Evolutionary conservation across 208 protist species (phyloP), one percentile per base, ranked within the genome.

Genomic region (Trypanosoma melophagium): DNA sequence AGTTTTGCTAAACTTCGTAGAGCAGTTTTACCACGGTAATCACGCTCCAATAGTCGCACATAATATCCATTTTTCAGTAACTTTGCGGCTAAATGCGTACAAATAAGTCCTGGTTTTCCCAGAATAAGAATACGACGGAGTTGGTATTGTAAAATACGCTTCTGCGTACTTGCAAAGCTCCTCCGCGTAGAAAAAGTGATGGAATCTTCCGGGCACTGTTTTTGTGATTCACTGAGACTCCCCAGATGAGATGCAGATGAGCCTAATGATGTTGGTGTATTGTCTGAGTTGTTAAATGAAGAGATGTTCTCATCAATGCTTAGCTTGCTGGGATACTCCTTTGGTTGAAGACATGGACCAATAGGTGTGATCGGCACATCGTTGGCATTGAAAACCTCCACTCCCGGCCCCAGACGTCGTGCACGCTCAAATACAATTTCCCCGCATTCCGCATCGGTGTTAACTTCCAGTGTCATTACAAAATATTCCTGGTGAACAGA

Each of bases 311-410:
- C 63, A 69, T 66, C 17, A 16, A 69, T 60, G 54, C 24, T 69
- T 12, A 69, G 21, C 25, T 69, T 69, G 40, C 53, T 69, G 1
- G 66, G 66, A 50, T 53, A 66, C 17, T 62, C 66, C 21, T 71
- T 56, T 44, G 66, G 66, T 57, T 64, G 50, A 53, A 63, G 0
- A 58, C 57, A 51, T 24, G 19, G 41, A 40, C 41, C 59, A 42
- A 12, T 47, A n/a, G 66, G 66, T 14, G 66, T 71, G 17, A 71
- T 38, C 17, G 66, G 66, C 5, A 60, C 45, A 51, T 63, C 42
- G 17, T 71, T 57, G 3, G 51, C n/a, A 40, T 71, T 64, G 41
- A 63, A 71, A 10, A 71, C 66, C 31, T 71, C 66, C 21, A 71
- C 54, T 13, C 66, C 66, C 13, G 55, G 66, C 12, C 58, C 66